Percentiles rank a stretch among this genome's conserved stretches.
Evolutionary conservation across 495 filamentous ascomycete species (phyloP).

Genomic region (Thozetella sp.): DNA sequence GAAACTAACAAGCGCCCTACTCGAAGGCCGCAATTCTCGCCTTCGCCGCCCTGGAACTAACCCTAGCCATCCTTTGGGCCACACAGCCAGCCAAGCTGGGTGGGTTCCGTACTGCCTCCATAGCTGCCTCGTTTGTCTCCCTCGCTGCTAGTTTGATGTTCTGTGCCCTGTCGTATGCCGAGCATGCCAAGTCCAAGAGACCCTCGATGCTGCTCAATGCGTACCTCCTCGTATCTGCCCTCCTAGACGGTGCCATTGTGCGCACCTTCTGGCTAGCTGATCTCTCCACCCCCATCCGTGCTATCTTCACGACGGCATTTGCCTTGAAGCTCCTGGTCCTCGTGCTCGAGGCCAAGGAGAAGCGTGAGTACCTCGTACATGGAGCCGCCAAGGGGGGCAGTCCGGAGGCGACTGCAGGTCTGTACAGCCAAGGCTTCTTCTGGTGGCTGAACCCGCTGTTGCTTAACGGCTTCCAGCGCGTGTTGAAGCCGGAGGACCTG

Average conservation of each 20-base stretch:
- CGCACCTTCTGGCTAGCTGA: conserved; percentile 57
- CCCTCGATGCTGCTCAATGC: conserved; percentile 59
- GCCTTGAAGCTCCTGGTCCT: conserved; percentile 46
- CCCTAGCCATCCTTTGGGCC: conserved; percentile 38
- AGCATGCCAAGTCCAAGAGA: conserved; percentile 50
- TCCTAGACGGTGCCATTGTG: conserved; percentile 54
- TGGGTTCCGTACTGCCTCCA: conserved; percentile 2
- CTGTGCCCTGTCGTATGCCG: conserved; percentile 48
- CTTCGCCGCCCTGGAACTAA: conserved; percentile 42
- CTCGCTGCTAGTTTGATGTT: conserved; percentile 32
- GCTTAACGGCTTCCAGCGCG: conserved; percentile 39
- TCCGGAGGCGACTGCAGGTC: conserved; percentile 56
- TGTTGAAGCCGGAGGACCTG: conserved; percentile 46
- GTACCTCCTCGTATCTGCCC: conserved; percentile 56
- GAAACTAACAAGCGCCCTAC: background rate
- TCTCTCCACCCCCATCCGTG: background rate
- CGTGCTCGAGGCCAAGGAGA: conserved; percentile 47
- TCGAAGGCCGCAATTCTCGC: conserved; percentile 40
- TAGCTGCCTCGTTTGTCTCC: conserved; percentile 11
- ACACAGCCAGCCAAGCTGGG: conserved; percentile 1
- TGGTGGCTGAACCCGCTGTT: conserved; percentile 64
- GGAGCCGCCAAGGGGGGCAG: conserved; percentile 1
- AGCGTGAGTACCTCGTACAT: conserved; percentile 14
- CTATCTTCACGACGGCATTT: conserved; percentile 44
- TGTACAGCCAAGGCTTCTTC: conserved; percentile 54